Evolutionary conservation across 2,329 filamentous ascomycete species (phyloP).

Genomic region (Colletotrichum lindemuthianum): DNA sequence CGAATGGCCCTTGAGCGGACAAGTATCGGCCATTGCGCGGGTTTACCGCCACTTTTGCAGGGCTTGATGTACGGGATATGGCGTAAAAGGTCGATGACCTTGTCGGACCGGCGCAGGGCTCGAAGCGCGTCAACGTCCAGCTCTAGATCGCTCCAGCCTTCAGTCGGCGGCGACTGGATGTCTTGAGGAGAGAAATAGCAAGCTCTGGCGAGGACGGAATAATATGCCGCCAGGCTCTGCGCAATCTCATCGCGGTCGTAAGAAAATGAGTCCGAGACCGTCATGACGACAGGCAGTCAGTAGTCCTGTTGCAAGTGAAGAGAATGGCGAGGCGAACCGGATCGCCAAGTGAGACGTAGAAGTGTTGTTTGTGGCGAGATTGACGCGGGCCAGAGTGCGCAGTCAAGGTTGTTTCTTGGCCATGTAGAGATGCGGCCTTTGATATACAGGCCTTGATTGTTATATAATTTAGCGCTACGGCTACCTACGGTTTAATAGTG

Average conservation of each 20-base stretch:
- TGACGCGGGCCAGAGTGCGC: too few relatives aligned
- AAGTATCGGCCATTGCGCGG: slow-evolving; percentile 13
- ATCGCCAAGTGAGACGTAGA: too few relatives aligned
- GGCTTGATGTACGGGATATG: slow-evolving; percentile 23
- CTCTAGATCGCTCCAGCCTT: slow-evolving; percentile 20
- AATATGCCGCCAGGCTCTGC: slow-evolving; percentile 3
- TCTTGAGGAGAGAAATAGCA: slow-evolving; percentile 17
- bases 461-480: too few relatives aligned
- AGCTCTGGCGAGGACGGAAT: slow-evolving; percentile 5
- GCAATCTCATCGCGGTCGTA: slow-evolving; percentile 10
- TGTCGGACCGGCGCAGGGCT: slow-evolving; percentile 14
- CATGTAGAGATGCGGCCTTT: too few relatives aligned
- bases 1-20: slow-evolving; percentile 7
- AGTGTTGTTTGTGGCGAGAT: too few relatives aligned
- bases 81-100: slow-evolving; percentile 19
- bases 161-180: slow-evolving; percentile 14
- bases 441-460: too few relatives aligned
- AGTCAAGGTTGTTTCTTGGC: too few relatives aligned
- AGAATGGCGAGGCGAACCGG: too few relatives aligned
- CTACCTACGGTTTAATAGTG: too few relatives aligned
- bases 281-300: too few relatives aligned
- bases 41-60: not conserved
- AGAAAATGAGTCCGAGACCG: not conserved
- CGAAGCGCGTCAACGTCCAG: slow-evolving; percentile 23
- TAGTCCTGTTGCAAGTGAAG: too few relatives aligned